Base-by-base conservation (phyloP, 2,329 filamentous ascomycete genomes). In the Claviceps fusiformis region DNA sequence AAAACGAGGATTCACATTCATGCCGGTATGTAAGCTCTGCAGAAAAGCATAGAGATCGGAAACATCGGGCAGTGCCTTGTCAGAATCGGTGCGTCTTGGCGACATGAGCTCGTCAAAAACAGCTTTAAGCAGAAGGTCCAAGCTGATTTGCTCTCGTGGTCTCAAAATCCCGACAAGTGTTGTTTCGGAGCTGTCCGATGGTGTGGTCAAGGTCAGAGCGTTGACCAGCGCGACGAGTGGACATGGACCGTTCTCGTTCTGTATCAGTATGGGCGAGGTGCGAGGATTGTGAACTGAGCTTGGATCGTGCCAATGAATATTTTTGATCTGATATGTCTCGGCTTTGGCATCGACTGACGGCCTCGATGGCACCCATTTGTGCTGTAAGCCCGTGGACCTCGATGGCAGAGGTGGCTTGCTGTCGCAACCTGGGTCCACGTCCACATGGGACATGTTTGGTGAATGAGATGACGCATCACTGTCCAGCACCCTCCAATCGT, bases 1-100 rank as follows among this genome's bases (percentile, higher is more conserved):
- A 59, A 95, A 93, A 24, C 87, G 82, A 2, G 93, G 93, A 60
- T 98, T 98, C 56, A 97, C 92, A 63, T 97, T 98, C 88, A 98
- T 95, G 43, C 93, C 93, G 0, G 91, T 97, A 62, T 96, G 89
- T 2, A 98, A 73, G 48, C 89, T 87, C 55, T 93, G 81, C 2
- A 98, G 74, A 64, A 98, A 98, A 7, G 79, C 77, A 67, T 95
- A 95, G 1, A 98, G 75, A 57, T 95, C 91, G 41, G 85, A 80
- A 10, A 97, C 86, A 66, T 97, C 93, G 0, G 92, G 92, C 29
- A 97, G 71, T 17, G 82, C 73, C 1, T 77, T 78, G 39, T 84
- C 80, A 2, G 73, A 70, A 50, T 81, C 80, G 0, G 81, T 83
- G 53, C 86, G 76, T 53, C 86, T 73, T 9, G 82, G 82, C 3